Evolutionary conservation across 352 stramenopile species (phyloP), one percentile per base, ranked within the genome.

Genomic region (Globisporangium acanthophoron): DNA sequence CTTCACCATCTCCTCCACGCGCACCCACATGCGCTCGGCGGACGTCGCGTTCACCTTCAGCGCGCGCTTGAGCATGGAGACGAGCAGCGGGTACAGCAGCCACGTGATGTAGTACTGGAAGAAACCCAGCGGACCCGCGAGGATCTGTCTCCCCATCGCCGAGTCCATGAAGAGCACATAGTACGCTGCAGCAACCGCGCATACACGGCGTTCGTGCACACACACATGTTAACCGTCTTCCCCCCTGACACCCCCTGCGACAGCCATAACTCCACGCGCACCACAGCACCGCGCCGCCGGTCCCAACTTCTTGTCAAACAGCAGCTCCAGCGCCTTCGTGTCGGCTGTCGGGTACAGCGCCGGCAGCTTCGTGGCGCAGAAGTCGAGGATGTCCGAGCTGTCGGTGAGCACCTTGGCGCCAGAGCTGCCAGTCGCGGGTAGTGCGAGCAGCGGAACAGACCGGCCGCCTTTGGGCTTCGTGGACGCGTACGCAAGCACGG

Each of bases 301-400:
- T 5, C 73, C 73, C n/a, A 85, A 58, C 24, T 73, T 54, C 18
- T 60, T 65, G 53, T 85, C 78, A 29, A 71, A 81, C 16, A 69
- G 54, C 3, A 66, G 54, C 51, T 85, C 78, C 8, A 76, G 69
- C n/a, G 66, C 53, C 16, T 80, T 82, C 1, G 68, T 52, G 3
- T 65, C 52, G 13, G 61, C 56, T 16, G 64, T 75, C 9, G 65
- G 62, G 29, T 84, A 84, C 52, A 88, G 33, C 3, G 60, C 65
- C 16, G 71, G 69, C 5, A 62, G 4, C 11, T 39, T 61, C 16
- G 62, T 61, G 3, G 67, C 74, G 46, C 76, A 87, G 21, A 67
- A 75, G 24, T 69, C 44, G 37, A 87, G 48, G 53, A 85, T 83
- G 12, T 68, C 72, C 18, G 62, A 49, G 64, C 76, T 87, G 58